Percentiles rank a stretch among this genome's conserved stretches.
Conservation (phyloP, 441 rosid species). For the Pelargonium australe region DNA sequence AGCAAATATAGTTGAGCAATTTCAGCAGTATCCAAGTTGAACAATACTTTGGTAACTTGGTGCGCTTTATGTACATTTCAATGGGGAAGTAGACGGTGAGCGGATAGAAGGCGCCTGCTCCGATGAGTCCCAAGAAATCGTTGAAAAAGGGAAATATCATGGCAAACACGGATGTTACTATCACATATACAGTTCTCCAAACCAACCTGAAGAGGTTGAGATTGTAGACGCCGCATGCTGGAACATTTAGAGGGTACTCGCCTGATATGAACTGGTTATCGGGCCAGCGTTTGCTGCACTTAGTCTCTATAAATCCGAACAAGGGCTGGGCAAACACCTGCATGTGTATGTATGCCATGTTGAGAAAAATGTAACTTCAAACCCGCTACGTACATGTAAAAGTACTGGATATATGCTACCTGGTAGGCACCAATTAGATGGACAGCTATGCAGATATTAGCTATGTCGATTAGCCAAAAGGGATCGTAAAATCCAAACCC, state of each 20-base stretch:
- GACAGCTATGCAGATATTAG: slow-evolving; percentile 65
- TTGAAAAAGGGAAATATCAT: slow-evolving; percentile 90
- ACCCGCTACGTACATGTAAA: not conserved
- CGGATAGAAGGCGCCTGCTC: slow-evolving; percentile 78
- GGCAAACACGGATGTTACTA: slow-evolving; percentile 51
- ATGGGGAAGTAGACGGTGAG: slow-evolving; percentile 70
- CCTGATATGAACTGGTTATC: slow-evolving; percentile 45
- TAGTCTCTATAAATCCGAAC: slow-evolving; percentile 53
- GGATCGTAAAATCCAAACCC: slow-evolving; percentile 89
- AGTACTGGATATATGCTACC: slow-evolving; percentile 28
- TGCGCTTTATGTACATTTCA: slow-evolving; percentile 70
- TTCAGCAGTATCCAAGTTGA: slow-evolving; percentile 66
- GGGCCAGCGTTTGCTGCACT: slow-evolving; percentile 47
- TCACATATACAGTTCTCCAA: slow-evolving; percentile 63
- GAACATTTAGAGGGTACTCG: slow-evolving; percentile 41
- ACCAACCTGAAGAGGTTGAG: slow-evolving; percentile 52
- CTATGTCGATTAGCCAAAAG: slow-evolving; percentile 72
- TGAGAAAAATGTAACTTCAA: not conserved
- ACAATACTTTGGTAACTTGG: slow-evolving; percentile 43
- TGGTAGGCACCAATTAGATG: slow-evolving; percentile 90
- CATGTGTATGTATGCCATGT: not conserved
- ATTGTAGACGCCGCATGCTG: slow-evolving; percentile 36
- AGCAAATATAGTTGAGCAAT: slow-evolving; percentile 46
- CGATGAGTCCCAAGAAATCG: slow-evolving; percentile 63
- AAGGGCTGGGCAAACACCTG: slow-evolving; percentile 81